Evolutionary conservation across 2,329 filamentous ascomycete genomes (phyloP), one percentile per base, ranked within the genome.

Genomic region (Aspergillus udagawae): DNA sequence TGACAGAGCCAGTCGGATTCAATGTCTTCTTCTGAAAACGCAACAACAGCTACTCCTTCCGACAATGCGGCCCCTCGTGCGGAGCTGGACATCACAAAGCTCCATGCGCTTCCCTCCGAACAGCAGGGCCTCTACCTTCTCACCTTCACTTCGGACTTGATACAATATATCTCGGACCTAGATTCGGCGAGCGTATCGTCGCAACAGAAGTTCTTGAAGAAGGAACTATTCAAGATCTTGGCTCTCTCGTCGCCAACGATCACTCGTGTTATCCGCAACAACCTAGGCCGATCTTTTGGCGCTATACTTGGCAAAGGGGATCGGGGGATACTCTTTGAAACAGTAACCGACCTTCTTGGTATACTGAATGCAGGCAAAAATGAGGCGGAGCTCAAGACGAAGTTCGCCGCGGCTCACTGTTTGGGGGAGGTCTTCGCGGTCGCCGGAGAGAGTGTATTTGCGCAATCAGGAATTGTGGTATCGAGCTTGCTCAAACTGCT

Each of bases 111-210:
- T 49, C 91, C 93, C 47, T 86, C 90, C 54, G 94, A 99, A 77
- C 94, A 99, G 74, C 94, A 99, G 76, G 92, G 97, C 69, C 85
- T 99, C 12, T 95, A 94, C 74, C 84, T 99, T 61, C 82, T 99
- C 59, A 95, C 88, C 27, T 97, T 95, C 71, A 89, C 92, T 38
- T 89, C 92, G 28, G 86, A 89, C 59, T 82, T 99, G 55, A 88
- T 86, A 61, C 89, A 88, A 65, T 90, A 97, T 81, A 89, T 96
- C 48, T 79, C 79, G 17, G 63, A 63, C 20, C 83, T 97, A 49
- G 84, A 86, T 53, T 81, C 86, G 60, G 91, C 96, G 65, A 89
- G 90, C 70, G 89, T 92, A 64, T 93, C 90, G 23, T 85, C 90
- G 12, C 90, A 97, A 77, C 94, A 99, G 75, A 86, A 92, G 67